Percentiles rank a stretch among this genome's conserved stretches.
Conservation (phyloP, 2,329 filamentous ascomycete genomes). For the Ramularia collo-cygni region DNA sequence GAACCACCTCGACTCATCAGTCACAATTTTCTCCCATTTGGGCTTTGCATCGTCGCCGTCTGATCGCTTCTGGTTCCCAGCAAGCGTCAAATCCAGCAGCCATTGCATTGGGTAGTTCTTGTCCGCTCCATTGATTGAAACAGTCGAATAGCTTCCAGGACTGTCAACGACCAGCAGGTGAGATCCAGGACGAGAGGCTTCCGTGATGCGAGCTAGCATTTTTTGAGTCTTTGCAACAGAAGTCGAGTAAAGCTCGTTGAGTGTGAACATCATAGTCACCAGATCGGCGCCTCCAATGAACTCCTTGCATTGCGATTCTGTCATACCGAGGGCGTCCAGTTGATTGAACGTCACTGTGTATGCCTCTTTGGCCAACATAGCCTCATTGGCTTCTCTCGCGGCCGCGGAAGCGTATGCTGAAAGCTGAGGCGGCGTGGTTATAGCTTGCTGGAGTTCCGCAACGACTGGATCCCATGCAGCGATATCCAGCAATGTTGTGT, state of each 20-base stretch:
- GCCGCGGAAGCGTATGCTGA: slow-evolving; percentile 44
- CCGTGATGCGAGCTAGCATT: slow-evolving; percentile 65
- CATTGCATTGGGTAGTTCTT: slow-evolving; percentile 89
- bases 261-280: slow-evolving; percentile 82
- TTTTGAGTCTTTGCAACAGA: slow-evolving; percentile 68
- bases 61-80: slow-evolving; percentile 30
- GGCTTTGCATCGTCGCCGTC: slow-evolving; percentile 9
- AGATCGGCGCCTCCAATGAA: slow-evolving; percentile 38
- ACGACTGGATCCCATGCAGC: slow-evolving; percentile 68
- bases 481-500: slow-evolving; percentile 68
- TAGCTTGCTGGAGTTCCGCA: slow-evolving; percentile 48
- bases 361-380: slow-evolving; percentile 28
- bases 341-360: slow-evolving; percentile 41
- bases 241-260: slow-evolving; percentile 86
- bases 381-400: slow-evolving; percentile 35
- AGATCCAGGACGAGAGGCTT: slow-evolving; percentile 50
- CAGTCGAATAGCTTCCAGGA: slow-evolving; percentile 84
- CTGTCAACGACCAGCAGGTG: slow-evolving; percentile 84
- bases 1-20: slow-evolving; percentile 80
- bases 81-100: slow-evolving; percentile 75
- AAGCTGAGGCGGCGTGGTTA: slow-evolving; percentile 46
- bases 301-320: slow-evolving; percentile 29
- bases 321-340: slow-evolving; percentile 44
- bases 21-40: slow-evolving; percentile 67
- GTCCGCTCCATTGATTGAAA: slow-evolving; percentile 51